phyloP scores from a whole-genome alignment of 2,329 filamentous ascomycete genomes.

The Tolypocladium ophioglossoides region DNA sequence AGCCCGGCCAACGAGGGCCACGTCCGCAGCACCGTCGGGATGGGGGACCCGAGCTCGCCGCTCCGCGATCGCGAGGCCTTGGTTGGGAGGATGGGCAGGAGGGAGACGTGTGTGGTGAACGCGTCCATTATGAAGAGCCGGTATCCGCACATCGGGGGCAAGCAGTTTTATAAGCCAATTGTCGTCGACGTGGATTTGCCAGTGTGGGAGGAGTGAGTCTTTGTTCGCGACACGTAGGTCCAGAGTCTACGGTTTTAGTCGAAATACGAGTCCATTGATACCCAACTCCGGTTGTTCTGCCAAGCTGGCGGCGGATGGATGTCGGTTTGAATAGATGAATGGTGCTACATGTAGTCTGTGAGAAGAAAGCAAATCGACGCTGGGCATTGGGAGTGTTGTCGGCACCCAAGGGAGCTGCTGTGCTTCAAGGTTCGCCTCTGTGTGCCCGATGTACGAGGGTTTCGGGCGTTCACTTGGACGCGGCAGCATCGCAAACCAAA shows the following conservation, averaged over 20 bases:
- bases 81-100: constrained; percentile 32
- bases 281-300: no score
- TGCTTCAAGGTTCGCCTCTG: no score
- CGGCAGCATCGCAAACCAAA: neutral
- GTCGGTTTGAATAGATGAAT: neutral
- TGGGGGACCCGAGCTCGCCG: constrained; percentile 20
- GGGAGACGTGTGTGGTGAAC: constrained; percentile 72
- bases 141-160: constrained; percentile 51
- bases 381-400: neutral
- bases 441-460: no score
- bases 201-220: constrained; percentile 21
- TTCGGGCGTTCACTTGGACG: neutral
- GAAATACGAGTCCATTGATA: no score
- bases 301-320: no score
- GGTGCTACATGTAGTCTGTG: neutral
- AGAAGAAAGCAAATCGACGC: neutral
- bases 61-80: constrained; percentile 31
- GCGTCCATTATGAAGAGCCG: constrained; percentile 62
- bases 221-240: no score
- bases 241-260: no score
- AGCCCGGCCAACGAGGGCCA: neutral
- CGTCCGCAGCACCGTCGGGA: neutral
- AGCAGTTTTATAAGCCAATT: constrained; percentile 65
- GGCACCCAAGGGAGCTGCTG: neutral
- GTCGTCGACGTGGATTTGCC: constrained; percentile 74